Evolutionary conservation across 129 eudicot genomes (phyloP).

Genomic region (Solidago caesia): DNA sequence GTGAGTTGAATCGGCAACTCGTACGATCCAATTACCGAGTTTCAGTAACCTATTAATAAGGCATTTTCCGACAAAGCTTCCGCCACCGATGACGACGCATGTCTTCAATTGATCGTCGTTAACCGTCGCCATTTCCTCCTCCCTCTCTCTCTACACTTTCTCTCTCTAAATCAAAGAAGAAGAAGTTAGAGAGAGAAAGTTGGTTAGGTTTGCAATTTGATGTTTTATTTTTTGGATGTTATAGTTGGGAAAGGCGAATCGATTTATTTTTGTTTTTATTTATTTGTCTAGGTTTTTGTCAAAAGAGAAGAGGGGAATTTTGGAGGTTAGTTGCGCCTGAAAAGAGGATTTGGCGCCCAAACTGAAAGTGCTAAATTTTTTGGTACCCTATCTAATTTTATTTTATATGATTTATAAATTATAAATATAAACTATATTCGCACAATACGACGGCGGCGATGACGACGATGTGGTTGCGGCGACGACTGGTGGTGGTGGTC

Average conservation of each 20-base stretch:
- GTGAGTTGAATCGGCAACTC: constrained; percentile 63
- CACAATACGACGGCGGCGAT: no score
- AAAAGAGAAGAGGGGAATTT: constrained; percentile 7
- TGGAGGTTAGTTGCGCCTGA: constrained; percentile 16
- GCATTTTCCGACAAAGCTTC: constrained; percentile 60
- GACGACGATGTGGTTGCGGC: no score
- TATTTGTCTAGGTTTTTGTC: constrained; percentile 18
- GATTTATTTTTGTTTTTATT: background rate
- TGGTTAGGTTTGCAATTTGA: constrained; percentile 20
- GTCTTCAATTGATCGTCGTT: constrained; percentile 36
- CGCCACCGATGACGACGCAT: constrained; percentile 75
- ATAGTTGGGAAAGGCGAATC: constrained; percentile 1
- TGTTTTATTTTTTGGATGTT: background rate
- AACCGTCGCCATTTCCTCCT: constrained; percentile 30
- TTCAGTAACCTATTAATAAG: constrained; percentile 60
- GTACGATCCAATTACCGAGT: constrained; percentile 75
- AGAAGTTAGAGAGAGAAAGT: constrained; percentile 41
- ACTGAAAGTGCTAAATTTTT: background rate
- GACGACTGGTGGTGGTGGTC: no score
- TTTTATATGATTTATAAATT: no score
- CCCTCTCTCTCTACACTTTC: constrained; percentile 36
- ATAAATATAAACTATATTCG: no score
- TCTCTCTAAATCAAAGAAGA: constrained; percentile 41
- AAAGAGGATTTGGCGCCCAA: constrained; percentile 30
- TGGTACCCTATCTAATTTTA: no score